Evolutionary conservation across 2,329 filamentous ascomycete species (phyloP), one percentile per base, ranked within the genome.

Genomic region (Aureobasidium sp.): DNA sequence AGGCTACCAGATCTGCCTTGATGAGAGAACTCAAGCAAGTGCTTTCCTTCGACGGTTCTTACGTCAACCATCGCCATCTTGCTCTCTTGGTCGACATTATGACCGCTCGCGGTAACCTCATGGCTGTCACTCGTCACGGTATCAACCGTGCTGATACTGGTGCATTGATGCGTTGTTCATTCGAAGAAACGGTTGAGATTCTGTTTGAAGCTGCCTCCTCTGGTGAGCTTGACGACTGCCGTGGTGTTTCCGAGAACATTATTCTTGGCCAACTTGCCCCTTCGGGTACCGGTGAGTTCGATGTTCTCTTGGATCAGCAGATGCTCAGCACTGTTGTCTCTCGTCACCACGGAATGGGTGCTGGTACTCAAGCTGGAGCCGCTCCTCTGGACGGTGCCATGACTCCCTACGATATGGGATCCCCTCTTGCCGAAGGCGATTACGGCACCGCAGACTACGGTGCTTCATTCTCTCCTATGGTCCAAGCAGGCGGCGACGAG

Each of bases 151-250:
- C 93, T 30, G 94, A 99, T 72, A 99, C 95, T 65, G 94, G 94
- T 80, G 95, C 94, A 10, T 82, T 99, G 69, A 99, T 99, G 94
- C 89, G 94, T 75, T 99, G 95, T 81, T 99, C 94, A 2, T 99
- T 99, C 77, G 94, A 99, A 77, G 95, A 99, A 75, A 99, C 94
- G 0, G 94, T 99, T 44, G 95, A 99, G 73, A 99, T 99, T 80
- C 81, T 99, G 59, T 85, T 99, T 25, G 94, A 99, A 73, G 95
- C 94, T 64, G 94, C 94, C 29, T 91, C 91, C 16, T 90, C 90
- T 55, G 94, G 94, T 73, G 94, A 99, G 75, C 83, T 99, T 36
- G 94, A 99, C 72, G 94, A 99, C 76, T 99, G 95, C 79, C 89
- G 91, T 64, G 94, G 94, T 81, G 93, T 99, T 55, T 97, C 94